Evolutionary conservation across 805 yeast genomes (phyloP), one percentile per base, ranked within the genome.

Genomic region (Millerozyma miso): DNA sequence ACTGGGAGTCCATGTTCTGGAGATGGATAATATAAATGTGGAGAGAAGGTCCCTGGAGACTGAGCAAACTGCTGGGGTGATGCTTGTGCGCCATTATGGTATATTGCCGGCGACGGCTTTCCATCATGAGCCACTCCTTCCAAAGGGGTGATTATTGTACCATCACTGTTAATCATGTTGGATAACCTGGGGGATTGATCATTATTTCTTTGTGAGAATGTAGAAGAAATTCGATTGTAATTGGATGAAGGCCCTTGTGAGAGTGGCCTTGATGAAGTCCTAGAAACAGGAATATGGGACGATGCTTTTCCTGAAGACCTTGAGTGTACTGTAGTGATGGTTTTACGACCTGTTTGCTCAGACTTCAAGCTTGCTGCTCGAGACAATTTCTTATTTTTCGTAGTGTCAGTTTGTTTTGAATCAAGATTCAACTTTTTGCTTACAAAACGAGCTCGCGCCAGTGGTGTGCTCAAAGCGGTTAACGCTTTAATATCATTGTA

Each of bases 401-500:
- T 23, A 20, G 34, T 39, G 15, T 34, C 26, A 7, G 19, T n/a
- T 2, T n/a, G 19, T 10, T 32, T 19, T 10, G 32, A 16, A 13
- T 33, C 38, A 18, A 33, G 29, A n/a, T 43, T 51, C 14, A 45
- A 46, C 15, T 50, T 57, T 48, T 64, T 66, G 38, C 50, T 49
- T 43, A 67, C 50, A 41, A 50, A 68, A 38, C 73, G 66, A 1
- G 83, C 73, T 55, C 87, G 72, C 12, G 83, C 73, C 19, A 73
- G 65, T 2, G 88, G 80, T n/a, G 77, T 76, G 16, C 82, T 69
- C 45, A 85, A 69, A 13, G 74, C 63, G 2, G 93, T 84, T 52
- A 89, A 70, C 37, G 70, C 71, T 58, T 82, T 81, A 51, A 91
- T 72, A 56, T 86, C 95, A 50, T 78, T 78, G 62, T 78, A 87